These are phyloP conservation scores for Syncephalastrum contaminatum DNA, from an alignment of 371 early-diverging fungal species.

Conservation along the genomic window DNA sequence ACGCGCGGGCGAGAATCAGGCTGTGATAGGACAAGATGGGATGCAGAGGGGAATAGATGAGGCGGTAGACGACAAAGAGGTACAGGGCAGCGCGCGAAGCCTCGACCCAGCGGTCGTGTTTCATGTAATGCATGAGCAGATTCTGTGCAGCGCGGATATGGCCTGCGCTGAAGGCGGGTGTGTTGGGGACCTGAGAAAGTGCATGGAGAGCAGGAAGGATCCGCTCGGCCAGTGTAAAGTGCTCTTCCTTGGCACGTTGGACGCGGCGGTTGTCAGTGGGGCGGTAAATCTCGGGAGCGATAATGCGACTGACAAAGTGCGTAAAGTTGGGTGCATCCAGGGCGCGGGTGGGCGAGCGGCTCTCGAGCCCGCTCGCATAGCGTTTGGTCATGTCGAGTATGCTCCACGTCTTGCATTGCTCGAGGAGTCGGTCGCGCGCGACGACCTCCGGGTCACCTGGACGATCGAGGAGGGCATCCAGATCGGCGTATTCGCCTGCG, in stretches of 20 bases:
- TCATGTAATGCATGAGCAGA: conserved; percentile 21
- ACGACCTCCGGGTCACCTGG: background rate
- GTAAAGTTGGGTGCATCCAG: conserved; percentile 32
- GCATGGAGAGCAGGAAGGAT: conserved; percentile 15
- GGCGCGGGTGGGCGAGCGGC: conserved; percentile 18
- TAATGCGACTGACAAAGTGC: conserved; percentile 31
- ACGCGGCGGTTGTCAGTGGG: conserved; percentile 2
- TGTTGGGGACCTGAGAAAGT: conserved; percentile 22
- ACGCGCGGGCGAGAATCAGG: conserved; percentile 62
- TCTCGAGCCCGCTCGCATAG: conserved; percentile 9
- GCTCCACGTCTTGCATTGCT: conserved; percentile 31
- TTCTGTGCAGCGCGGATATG: conserved; percentile 27
- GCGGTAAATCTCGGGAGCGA: conserved; percentile 31
- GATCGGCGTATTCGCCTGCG: conserved; percentile 12
- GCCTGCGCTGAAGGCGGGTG: conserved; percentile 26
- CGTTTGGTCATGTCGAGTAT: conserved; percentile 28
- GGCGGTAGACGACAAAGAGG: conserved; percentile 63
- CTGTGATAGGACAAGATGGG: conserved; percentile 66
- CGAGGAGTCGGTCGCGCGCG: conserved; percentile 1
- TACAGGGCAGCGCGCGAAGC: conserved; percentile 57
- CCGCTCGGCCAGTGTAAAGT: conserved; percentile 3
- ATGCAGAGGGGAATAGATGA: conserved; percentile 69
- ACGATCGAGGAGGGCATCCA: conserved; percentile 16
- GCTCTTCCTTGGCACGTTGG: conserved; percentile 4
- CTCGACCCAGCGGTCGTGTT: conserved; percentile 41